A percentile compares a stretch with the other conserved stretches of the same genome.
Evolutionary conservation across 2,329 filamentous ascomycete species (phyloP).

Genomic region (Ophiostoma novo-ulmi): DNA sequence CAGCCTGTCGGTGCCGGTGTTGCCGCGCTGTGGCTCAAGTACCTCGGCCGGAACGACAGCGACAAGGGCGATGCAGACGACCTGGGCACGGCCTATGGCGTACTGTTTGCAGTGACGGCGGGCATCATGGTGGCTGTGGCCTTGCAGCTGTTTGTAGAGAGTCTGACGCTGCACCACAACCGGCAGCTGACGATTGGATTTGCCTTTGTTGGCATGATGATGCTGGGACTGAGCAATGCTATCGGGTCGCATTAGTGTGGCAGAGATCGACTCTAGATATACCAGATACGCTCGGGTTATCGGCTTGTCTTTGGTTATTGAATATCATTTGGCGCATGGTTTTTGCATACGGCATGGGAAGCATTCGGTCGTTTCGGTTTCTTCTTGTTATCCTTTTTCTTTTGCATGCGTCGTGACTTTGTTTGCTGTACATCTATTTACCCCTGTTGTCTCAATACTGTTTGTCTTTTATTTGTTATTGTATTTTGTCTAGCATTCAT

Average conservation of each 20-base stretch:
- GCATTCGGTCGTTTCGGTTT: not conserved
- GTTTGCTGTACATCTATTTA: not conserved
- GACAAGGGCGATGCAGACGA: conserved; percentile 36
- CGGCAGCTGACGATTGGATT: conserved; percentile 71
- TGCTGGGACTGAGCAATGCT: conserved; percentile 80
- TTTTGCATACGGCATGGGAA: not conserved
- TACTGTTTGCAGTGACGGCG: conserved; percentile 81
- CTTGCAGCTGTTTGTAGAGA: conserved; percentile 82
- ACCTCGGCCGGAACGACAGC: conserved; percentile 50
- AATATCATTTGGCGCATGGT: not conserved
- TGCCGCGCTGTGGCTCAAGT: conserved; percentile 79
- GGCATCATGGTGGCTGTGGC: conserved; percentile 96
- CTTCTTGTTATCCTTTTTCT: not conserved
- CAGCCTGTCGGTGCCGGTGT: conserved; percentile 82
- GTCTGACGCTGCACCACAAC: conserved; percentile 74
- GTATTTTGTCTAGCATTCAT: not conserved
- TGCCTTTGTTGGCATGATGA: conserved; percentile 79
- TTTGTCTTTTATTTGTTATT: not conserved
- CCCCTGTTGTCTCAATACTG: not conserved
- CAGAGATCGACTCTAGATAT: not conserved
- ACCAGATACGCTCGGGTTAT: not conserved
- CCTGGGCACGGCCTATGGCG: conserved; percentile 63
- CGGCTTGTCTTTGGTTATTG: not conserved
- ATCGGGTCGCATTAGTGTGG: conserved; percentile 56
- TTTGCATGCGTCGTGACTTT: not conserved